Conservation (phyloP, 257 asterid species). For the Mentha longifolia region DNA sequence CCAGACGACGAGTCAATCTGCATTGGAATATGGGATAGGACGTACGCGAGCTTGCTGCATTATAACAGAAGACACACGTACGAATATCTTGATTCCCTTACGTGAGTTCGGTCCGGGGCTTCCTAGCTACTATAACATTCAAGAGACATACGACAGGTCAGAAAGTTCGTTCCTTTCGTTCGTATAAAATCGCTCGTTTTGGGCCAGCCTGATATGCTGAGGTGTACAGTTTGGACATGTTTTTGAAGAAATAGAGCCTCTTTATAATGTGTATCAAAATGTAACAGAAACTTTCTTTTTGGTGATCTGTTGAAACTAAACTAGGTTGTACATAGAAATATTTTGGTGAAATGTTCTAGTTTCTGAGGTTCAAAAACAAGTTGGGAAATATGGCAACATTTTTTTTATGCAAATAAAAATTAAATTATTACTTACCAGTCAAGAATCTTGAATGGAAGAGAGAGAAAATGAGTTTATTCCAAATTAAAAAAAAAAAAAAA, state of each 20-base stretch:
- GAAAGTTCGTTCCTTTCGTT: not conserved
- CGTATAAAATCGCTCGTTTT: not conserved
- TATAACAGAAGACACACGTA: conserved; percentile 53
- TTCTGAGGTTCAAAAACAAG: not conserved
- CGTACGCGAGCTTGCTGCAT: conserved; percentile 74
- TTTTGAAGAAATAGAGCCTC: conserved; percentile 16
- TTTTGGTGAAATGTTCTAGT: not conserved
- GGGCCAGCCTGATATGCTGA: conserved; percentile 3
- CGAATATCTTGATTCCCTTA: conserved; percentile 58
- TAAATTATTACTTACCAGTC: not conserved
- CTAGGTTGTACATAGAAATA: not conserved
- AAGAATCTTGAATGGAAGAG: not conserved
- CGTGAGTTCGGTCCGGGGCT: conserved; percentile 35
- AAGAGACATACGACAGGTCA: not conserved
- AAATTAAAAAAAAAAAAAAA: too few species aligned
- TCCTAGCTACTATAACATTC: not conserved
- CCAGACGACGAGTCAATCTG: conserved; percentile 72
- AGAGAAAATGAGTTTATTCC: not conserved
- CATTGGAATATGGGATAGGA: conserved; percentile 75
- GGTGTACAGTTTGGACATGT: conserved; percentile 6
- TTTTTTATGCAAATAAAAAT: not conserved
- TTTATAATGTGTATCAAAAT: not conserved
- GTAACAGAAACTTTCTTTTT: not conserved
- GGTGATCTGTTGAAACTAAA: not conserved
- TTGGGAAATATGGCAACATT: not conserved